Percentiles rank a stretch among this genome's conserved stretches.
These are phyloP conservation scores for Yamadazyma jaroonii DNA, from an alignment of 1,139 yeast species.

Conservation along the genomic window DNA sequence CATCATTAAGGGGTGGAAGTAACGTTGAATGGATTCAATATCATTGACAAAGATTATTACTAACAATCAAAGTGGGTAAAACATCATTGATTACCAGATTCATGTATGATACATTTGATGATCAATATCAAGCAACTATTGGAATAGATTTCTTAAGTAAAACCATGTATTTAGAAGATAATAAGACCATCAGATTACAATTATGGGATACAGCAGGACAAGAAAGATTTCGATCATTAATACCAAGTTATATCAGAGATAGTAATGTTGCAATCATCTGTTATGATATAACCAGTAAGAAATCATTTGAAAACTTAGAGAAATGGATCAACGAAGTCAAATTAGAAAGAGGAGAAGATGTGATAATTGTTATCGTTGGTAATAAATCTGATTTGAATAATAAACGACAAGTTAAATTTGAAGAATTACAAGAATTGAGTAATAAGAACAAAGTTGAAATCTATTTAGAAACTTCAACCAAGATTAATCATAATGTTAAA, in stretches of 20 bases:
- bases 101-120: conserved; percentile 98
- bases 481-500: conserved; percentile 92
- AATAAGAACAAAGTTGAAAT: conserved; percentile 60
- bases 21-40: too few relatives aligned
- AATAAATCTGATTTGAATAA: conserved; percentile 67
- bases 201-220: conserved; percentile 67
- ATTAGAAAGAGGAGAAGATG: conserved; percentile 70
- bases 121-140: conserved; percentile 91
- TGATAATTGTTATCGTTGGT: conserved; percentile 39
- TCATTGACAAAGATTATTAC: background rate
- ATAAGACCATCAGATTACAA: conserved; percentile 48
- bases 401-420: conserved; percentile 76
- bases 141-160: conserved; percentile 95
- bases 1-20: too few relatives aligned
- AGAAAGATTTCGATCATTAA: conserved; percentile 55
- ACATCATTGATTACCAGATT: conserved; percentile 92
- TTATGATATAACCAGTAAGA: conserved; percentile 84
- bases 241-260: conserved; percentile 91
- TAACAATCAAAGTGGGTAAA: conserved; percentile 61
- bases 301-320: conserved; percentile 70
- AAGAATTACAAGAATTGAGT: conserved; percentile 68
- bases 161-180: conserved; percentile 60
- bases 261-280: conserved; percentile 96
- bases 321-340: conserved; percentile 63
- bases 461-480: conserved; percentile 91